Base-by-base conservation (phyloP, 2,329 filamentous ascomycete species). In the Colletotrichum cordylinicola region DNA sequence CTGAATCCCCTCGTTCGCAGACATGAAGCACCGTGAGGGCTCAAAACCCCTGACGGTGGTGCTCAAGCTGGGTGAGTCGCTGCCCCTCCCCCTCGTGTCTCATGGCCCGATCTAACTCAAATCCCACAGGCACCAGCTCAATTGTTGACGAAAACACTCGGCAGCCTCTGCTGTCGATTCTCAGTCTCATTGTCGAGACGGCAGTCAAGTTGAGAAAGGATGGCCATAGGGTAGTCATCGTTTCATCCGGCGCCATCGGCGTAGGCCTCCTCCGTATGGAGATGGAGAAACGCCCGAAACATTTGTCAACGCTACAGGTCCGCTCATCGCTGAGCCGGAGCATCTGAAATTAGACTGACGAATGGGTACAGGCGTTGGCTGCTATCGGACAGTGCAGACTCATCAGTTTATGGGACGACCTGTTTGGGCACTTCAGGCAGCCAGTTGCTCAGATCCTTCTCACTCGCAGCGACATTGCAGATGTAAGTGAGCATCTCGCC, bases 141-240 rank as follows among this genome's bases (percentile, higher is more conserved):
- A 98, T 99, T 80, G 96, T 99, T 78, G 95, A 98, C 86, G 97
- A 99, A 84, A 94, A 93, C 83, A 98, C 95, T 27, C 97, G 98
- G 86, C 95, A 98, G 82, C 97, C 97, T 5, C 91, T 98, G 43
- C 90, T 99, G 52, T 97, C 96, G 6, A 98, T 96, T 79, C 88
- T 99, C 72, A 96, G 94, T 76, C 89, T 96, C 76, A 98, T 99
- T 79, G 97, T 98, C 78, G 96, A 98, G 86, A 98, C 97, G 24
- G 96, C 95, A 16, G 94, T 96, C 70, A 94, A 93, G 82, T 89
- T 99, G 58, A 93, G 93, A 79, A 94, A 96, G 85, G 94, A 98
- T 92, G 97, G 97, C 66, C 96, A 99, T 84, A 93, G 93, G 80
- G 97, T 99, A 67, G 93, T 99, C 84, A 94, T 99, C 79, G 98